Evolutionary conservation across 2,329 filamentous ascomycete genomes (phyloP).

Genomic region (Aspergillus pseudoviridinutans): DNA sequence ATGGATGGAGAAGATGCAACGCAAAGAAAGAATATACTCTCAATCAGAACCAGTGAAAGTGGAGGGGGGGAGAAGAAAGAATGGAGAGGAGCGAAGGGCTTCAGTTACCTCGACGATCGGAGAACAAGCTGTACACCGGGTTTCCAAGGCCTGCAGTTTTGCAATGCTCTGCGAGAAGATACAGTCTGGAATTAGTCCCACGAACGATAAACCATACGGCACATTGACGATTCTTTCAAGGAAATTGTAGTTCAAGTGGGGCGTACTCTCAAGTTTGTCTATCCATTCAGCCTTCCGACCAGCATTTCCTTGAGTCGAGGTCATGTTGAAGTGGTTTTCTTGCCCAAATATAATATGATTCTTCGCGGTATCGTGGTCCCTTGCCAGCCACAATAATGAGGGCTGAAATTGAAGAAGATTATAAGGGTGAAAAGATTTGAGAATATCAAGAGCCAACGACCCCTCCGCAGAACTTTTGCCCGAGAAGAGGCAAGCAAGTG

Average conservation of each 20-base stretch:
- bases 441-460: background rate
- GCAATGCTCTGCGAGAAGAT: conserved; percentile 52
- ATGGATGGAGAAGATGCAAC: background rate
- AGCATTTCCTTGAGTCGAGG: conserved; percentile 20
- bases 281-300: conserved; percentile 47
- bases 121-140: conserved; percentile 67
- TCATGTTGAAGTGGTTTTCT: conserved; percentile 18
- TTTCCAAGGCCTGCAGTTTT: conserved; percentile 49
- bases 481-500: background rate
- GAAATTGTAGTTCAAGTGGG: conserved; percentile 13
- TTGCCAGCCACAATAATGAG: conserved; percentile 4
- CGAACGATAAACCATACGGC: conserved; percentile 4
- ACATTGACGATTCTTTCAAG: conserved; percentile 6
- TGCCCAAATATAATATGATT: conserved; percentile 1
- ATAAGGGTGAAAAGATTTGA: background rate
- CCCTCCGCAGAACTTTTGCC: background rate
- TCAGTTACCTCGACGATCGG: conserved; percentile 65
- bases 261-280: conserved; percentile 53
- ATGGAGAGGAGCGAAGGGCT: conserved; percentile 10
- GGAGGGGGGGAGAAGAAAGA: background rate
- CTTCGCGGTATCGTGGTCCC: background rate
- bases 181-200: conserved; percentile 10
- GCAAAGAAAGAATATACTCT: background rate
- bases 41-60: background rate
- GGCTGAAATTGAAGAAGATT: background rate